phyloP scores from a whole-genome alignment of 108 stramenopile species.

The Fragilaria crotonensis region DNA sequence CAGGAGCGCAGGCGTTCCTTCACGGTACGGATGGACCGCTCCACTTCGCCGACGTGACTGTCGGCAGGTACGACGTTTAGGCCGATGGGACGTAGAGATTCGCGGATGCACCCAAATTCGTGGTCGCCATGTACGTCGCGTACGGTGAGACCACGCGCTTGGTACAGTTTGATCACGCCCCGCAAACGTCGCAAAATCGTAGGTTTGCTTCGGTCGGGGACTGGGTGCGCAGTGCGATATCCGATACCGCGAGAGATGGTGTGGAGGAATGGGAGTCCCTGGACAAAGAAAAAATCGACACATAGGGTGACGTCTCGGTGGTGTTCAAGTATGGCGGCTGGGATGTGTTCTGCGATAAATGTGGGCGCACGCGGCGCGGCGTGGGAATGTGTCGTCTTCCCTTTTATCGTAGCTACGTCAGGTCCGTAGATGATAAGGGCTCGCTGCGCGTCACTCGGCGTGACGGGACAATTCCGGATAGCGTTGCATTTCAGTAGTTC shows the following conservation, averaged over 20 bases:
- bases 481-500: conserved; percentile 11
- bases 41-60: too few species aligned
- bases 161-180: not conserved
- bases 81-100: too few species aligned
- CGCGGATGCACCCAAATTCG: too few species aligned
- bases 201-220: not conserved
- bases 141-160: not conserved
- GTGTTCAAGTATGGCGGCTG: not conserved
- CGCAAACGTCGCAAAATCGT: not conserved
- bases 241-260: not conserved
- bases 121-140: too few species aligned
- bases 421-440: conserved; percentile 30
- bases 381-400: conserved; percentile 34
- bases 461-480: conserved; percentile 33
- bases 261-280: not conserved
- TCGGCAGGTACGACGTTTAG: too few species aligned
- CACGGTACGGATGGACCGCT: too few species aligned
- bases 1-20: too few species aligned
- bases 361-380: too few species aligned
- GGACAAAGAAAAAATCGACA: too few species aligned
- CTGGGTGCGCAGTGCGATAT: not conserved
- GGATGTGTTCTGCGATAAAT: not conserved
- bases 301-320: not conserved
- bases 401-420: conserved; percentile 28
- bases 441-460: conserved; percentile 12